Percentiles rank a stretch among this genome's conserved stretches.
Conservation (phyloP, 257 asterid genomes). For the Plantago ovata region DNA sequence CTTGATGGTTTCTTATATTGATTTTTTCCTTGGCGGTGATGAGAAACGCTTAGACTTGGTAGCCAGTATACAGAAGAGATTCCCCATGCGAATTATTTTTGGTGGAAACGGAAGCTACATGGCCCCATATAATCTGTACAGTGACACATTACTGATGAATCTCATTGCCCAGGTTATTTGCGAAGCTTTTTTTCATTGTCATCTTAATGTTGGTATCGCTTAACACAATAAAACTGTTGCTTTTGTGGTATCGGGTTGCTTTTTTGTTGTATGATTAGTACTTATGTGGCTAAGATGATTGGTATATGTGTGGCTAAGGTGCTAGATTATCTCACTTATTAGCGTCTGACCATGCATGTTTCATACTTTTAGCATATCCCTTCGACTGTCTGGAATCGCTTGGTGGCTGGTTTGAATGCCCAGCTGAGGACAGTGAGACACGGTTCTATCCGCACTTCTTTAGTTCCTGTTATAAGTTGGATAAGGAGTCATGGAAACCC, state of each 20-base stretch:
- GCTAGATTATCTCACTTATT: constrained; percentile 1
- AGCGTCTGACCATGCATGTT: constrained; percentile 26
- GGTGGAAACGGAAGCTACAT: constrained; percentile 97
- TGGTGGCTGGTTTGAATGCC: constrained; percentile 89
- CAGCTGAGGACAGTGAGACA: constrained; percentile 84
- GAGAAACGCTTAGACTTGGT: constrained; percentile 90
- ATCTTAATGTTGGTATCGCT: constrained; percentile 7
- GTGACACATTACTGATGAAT: constrained; percentile 78
- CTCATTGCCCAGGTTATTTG: constrained; percentile 87
- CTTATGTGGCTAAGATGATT: too few relatives aligned
- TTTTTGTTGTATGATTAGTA: constrained; percentile 4
- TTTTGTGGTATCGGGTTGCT: background rate
- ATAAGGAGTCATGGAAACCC: constrained; percentile 77
- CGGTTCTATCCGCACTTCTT: constrained; percentile 62
- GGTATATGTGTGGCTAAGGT: too few relatives aligned
- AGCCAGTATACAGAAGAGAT: constrained; percentile 81
- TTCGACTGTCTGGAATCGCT: constrained; percentile 86
- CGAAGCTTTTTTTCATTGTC: constrained; percentile 11
- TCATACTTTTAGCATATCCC: constrained; percentile 73
- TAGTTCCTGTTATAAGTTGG: constrained; percentile 74
- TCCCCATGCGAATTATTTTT: constrained; percentile 85
- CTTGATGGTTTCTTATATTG: constrained; percentile 88
- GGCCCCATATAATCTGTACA: constrained; percentile 82
- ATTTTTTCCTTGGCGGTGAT: constrained; percentile 96
- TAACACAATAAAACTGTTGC: background rate